These are phyloP conservation scores for Rhododendron vialii DNA, from an alignment of 148 eudicot species.

Conservation along the genomic window DNA sequence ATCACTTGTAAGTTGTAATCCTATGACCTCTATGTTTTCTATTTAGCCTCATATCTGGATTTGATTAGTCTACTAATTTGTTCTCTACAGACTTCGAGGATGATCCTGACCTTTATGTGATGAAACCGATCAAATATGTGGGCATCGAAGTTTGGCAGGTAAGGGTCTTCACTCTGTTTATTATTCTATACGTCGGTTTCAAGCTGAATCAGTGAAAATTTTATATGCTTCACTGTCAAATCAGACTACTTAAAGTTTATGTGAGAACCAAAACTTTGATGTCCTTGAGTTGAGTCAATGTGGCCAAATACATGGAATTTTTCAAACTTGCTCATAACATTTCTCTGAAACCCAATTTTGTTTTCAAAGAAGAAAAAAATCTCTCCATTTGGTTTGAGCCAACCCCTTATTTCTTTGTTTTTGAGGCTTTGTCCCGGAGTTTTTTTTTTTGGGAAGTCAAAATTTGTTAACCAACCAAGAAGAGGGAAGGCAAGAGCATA, in stretches of 20 bases:
- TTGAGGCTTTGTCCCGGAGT: not conserved
- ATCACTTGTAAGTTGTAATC: not conserved
- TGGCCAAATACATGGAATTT: not conserved
- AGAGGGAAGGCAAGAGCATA: too few relatives aligned
- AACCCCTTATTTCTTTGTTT: not conserved
- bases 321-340: not conserved
- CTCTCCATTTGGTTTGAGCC: not conserved
- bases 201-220: not conserved
- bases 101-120: constrained; percentile 93
- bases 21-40: not conserved
- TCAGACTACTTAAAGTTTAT: not conserved
- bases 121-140: constrained; percentile 85
- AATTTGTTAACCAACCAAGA: too few relatives aligned
- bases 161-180: not conserved
- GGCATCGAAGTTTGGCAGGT: constrained; percentile 99
- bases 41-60: not conserved
- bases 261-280: not conserved
- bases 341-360: not conserved
- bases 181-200: not conserved
- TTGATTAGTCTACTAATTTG: not conserved
- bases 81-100: constrained; percentile 79
- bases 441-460: too few relatives aligned
- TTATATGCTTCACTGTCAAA: not conserved
- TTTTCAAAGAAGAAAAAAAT: not conserved
- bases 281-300: not conserved